phyloP scores from a whole-genome alignment of 2,329 filamentous ascomycete species.

The Ampelomyces quisqualis region DNA sequence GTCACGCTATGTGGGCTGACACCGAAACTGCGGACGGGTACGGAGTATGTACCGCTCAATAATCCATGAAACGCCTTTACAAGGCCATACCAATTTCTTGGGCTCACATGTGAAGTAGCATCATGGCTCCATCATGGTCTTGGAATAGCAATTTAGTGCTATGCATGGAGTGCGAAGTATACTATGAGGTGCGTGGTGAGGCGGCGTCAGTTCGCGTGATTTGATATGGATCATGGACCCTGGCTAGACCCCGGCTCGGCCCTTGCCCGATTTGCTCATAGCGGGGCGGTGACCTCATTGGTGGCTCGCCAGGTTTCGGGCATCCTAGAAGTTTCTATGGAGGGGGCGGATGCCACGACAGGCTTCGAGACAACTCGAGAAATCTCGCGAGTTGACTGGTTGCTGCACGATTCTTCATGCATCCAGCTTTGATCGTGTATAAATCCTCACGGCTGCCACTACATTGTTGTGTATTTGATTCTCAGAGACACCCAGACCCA shows the following conservation, averaged over 20 bases:
- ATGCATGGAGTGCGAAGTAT: too few species aligned
- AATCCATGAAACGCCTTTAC: too few species aligned
- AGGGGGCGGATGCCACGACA: constrained; percentile 18
- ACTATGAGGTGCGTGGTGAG: too few species aligned
- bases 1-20: too few species aligned
- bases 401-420: constrained; percentile 20
- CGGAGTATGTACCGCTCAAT: too few species aligned
- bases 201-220: too few species aligned
- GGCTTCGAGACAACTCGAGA: constrained; percentile 24
- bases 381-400: constrained; percentile 29
- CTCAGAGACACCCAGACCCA: constrained; percentile 17
- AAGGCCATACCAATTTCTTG: not conserved
- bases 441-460: constrained; percentile 15
- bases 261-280: not conserved
- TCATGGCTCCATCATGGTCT: not conserved
- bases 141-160: too few species aligned
- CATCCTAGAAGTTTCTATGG: constrained; percentile 28
- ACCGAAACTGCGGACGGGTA: too few species aligned
- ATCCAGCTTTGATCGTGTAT: constrained; percentile 23
- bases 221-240: not conserved
- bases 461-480: constrained; percentile 3
- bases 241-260: not conserved
- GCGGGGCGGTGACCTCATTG: constrained; percentile 4
- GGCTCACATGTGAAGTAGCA: not conserved
- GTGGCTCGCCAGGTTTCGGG: constrained; percentile 2